Conservation (phyloP, 1,139 yeast genomes). For the Hyphopichia fennica region DNA sequence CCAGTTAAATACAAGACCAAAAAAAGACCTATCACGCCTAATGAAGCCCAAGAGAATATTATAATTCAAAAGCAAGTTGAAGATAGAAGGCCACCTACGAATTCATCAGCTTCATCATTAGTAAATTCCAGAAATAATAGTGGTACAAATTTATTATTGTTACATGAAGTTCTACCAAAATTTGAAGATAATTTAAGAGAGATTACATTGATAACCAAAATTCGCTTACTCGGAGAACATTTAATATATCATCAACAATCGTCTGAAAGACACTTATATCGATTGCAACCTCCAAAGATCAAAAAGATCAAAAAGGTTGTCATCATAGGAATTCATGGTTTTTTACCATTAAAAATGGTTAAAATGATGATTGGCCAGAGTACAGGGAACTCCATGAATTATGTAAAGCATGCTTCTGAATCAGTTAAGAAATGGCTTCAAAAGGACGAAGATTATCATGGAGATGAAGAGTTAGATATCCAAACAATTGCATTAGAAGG, state of each 20-base stretch:
- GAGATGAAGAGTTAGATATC: conserved; percentile 26
- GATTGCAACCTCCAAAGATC: background rate
- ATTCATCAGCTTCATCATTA: conserved; percentile 1
- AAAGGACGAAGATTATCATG: conserved; percentile 12
- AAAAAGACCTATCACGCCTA: conserved; percentile 36
- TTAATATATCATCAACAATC: conserved; percentile 26
- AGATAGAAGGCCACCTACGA: background rate
- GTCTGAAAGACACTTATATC: conserved; percentile 36
- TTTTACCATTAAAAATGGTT: conserved; percentile 53
- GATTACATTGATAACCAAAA: conserved; percentile 39
- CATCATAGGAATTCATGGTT: conserved; percentile 52
- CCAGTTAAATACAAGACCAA: conserved; percentile 40
- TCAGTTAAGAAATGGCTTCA: conserved; percentile 43
- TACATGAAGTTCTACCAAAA: conserved; percentile 20
- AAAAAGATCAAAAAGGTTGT: conserved; percentile 32
- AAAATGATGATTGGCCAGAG: conserved; percentile 45
- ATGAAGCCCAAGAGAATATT: conserved; percentile 33
- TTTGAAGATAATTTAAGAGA: conserved; percentile 33
- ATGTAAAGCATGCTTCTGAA: conserved; percentile 34
- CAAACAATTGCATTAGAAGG: conserved; percentile 55
- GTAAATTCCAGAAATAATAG: background rate
- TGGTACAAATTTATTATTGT: background rate
- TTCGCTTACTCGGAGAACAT: conserved; percentile 37
- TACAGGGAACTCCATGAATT: conserved; percentile 42
- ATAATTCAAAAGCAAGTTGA: background rate